Evolutionary conservation across 2,329 filamentous ascomycete genomes (phyloP), one percentile per base, ranked within the genome.

Genomic region (Phialophora tarda): DNA sequence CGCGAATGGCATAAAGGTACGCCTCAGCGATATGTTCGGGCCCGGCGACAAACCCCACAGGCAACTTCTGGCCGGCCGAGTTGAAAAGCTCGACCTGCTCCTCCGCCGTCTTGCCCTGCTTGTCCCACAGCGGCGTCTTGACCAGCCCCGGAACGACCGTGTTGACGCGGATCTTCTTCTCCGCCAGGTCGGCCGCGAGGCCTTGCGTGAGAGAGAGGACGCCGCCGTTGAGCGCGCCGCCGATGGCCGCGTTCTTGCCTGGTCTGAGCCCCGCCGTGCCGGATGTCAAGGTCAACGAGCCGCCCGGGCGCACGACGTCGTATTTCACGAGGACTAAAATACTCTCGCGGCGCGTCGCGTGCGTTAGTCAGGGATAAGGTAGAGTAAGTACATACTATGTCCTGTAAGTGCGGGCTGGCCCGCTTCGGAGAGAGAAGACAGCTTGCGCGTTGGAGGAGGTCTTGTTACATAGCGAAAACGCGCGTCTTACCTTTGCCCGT

Each of bases 81-180:
- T 71, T 54, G 57, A 71, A 66, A 4, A 71, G 56, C 4, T 30
- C 67, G 30, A 73, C 54, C 67, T 73, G 74, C 62, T 75, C 41
- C 10, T 68, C 74, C 3, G 66, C 21, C 4, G 63, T 70, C 47
- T 69, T 69, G 17, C 69, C 69, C 38, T 73, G 65, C 7, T 69
- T 61, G 7, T 75, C 75, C 74, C 76, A 82, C 24, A 83, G 63
- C 41, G 80, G 79, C 4, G 85, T 87, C 44, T 81, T 73, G 0
- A 85, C 79, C 0, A 80, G 77, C 0, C 88, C 88, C 0, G 87
- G 86, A 63, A 77, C 79, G 1, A 91, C 85, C 0, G 84, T 74
- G 73, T 91, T 91, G 23, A 89, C 87, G 1, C 89, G 78, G 10
- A 90, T 76, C 0, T 88, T 89, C 70, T 82, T 83, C 14, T 55